These are phyloP conservation scores for Endoconidiophora laricicola DNA, from an alignment of 2,329 filamentous ascomycete species.

Conservation along the genomic window DNA sequence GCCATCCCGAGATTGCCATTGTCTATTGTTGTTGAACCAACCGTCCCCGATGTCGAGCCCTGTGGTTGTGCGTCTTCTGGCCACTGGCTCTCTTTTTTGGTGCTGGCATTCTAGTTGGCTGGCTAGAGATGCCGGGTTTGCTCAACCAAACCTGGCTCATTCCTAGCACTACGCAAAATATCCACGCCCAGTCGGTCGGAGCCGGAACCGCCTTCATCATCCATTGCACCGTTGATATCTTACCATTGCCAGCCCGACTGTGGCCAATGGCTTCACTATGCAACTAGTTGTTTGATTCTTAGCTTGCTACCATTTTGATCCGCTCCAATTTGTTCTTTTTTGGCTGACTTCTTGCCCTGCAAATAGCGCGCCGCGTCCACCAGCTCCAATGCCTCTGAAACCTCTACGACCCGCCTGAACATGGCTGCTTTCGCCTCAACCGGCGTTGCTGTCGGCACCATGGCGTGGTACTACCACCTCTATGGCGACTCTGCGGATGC, in stretches of 20 bases:
- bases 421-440: conserved; percentile 76
- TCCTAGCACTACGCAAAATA: too few species aligned
- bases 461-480: conserved; percentile 94
- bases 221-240: not conserved
- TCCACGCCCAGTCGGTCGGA: too few species aligned
- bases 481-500: conserved; percentile 80
- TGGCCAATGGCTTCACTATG: not conserved
- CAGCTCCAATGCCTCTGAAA: conserved; percentile 53
- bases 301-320: not conserved
- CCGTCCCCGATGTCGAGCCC: not conserved
- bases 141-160: conserved; percentile 1
- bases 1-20: not conserved
- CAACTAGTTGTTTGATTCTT: not conserved
- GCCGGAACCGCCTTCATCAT: too few species aligned
- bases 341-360: conserved; percentile 5
- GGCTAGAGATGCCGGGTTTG: conserved; percentile 3
- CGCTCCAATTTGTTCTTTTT: not conserved
- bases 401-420: conserved; percentile 65
- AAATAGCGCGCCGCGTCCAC: conserved; percentile 51
- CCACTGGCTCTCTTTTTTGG: not conserved
- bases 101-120: not conserved
- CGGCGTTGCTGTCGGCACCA: conserved; percentile 68
- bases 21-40: not conserved
- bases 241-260: not conserved
- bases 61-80: not conserved